Base-by-base conservation (phyloP, 192 early-diverging fungal genomes). In the Backusella mclennaniae region DNA sequence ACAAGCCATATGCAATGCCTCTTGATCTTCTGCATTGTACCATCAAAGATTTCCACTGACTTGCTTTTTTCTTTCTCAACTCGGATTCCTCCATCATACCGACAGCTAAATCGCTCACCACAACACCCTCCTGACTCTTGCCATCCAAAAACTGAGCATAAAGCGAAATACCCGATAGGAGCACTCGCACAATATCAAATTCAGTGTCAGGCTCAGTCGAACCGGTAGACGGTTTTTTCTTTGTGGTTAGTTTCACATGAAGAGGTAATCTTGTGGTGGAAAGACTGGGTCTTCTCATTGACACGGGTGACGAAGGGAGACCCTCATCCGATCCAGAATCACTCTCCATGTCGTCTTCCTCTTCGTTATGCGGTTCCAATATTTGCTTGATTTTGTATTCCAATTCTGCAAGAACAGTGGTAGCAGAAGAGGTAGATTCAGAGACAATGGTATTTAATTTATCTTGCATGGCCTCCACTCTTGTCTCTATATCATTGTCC, bases 101-200 rank as follows among this genome's bases (percentile, higher is more conserved):
- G 2, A 71, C 70, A 1, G 42, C 70, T 6, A 71, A 23, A 33
- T 71, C 70, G 1, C 39, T 46, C 15, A 71, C 41, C 11, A 71
- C 14, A 14, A 29, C 29, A 33, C 41, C 70, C 2, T 71, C 23
- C 15, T 49, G 21, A 14, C 14, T 14, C 11, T 31, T 68, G 4
- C 46, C 46, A 4, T 68, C 35, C 3, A 68, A 33, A 19, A 19
- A 19, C 14, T 44, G 21, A 17, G 39, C 23, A 49, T 71, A 71
- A 17, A 71, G 29, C 21, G 41, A 26, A 9, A 44, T 15, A 17
- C 39, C 21, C 23, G 14, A 15, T 6, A 46, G 31, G 1, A 71
- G 26, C 23, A 71, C 12, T 15, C 70, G 70, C 7, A 71, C 70
- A 15, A 71, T 17, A 71, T 71, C 70, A 49, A 71, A 71, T 21